Conservation (phyloP, 1,284 basidiomycete genomes). For the Phylloboletellus chloephorus region DNA sequence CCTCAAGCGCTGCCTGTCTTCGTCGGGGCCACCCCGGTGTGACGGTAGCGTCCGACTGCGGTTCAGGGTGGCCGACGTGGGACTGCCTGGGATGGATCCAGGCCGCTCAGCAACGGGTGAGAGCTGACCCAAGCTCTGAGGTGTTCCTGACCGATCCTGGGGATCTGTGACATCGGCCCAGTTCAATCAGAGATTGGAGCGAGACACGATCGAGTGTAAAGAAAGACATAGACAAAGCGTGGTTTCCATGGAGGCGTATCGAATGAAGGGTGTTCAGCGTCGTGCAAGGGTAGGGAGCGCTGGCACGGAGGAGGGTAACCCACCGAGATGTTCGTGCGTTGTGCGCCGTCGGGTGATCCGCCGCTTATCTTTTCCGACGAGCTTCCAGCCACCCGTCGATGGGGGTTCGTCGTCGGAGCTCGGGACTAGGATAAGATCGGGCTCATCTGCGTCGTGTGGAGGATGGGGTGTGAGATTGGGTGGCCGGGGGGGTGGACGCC, state of each 20-base stretch:
- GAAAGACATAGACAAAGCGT: neutral
- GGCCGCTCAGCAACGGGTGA: slow-evolving; percentile 43
- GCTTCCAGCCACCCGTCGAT: slow-evolving; percentile 42
- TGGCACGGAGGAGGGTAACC: slow-evolving; percentile 35
- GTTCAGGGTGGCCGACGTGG: slow-evolving; percentile 28
- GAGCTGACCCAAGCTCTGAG: slow-evolving; percentile 30
- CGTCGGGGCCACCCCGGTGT: slow-evolving; percentile 30
- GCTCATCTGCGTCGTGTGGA: slow-evolving; percentile 24
- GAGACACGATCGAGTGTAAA: slow-evolving; percentile 6
- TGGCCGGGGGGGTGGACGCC: slow-evolving; percentile 22
- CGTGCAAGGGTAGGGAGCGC: slow-evolving; percentile 25
- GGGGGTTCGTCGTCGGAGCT: slow-evolving; percentile 45
- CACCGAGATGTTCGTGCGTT: slow-evolving; percentile 50
- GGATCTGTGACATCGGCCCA: slow-evolving; percentile 18
- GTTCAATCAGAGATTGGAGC: slow-evolving; percentile 8
- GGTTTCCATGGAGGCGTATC: slow-evolving; percentile 1
- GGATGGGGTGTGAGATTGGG: slow-evolving; percentile 2
- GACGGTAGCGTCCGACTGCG: slow-evolving; percentile 61
- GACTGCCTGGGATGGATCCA: slow-evolving; percentile 23
- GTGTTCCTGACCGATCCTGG: slow-evolving; percentile 10
- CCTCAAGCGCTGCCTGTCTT: slow-evolving; percentile 37
- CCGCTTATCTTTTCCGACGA: slow-evolving; percentile 38
- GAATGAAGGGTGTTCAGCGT: slow-evolving; percentile 25
- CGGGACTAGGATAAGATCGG: slow-evolving; percentile 36
- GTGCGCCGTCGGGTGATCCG: slow-evolving; percentile 50